Evolutionary conservation across 257 asterid genomes (phyloP).

Genomic region (Solanum peruvianum): DNA sequence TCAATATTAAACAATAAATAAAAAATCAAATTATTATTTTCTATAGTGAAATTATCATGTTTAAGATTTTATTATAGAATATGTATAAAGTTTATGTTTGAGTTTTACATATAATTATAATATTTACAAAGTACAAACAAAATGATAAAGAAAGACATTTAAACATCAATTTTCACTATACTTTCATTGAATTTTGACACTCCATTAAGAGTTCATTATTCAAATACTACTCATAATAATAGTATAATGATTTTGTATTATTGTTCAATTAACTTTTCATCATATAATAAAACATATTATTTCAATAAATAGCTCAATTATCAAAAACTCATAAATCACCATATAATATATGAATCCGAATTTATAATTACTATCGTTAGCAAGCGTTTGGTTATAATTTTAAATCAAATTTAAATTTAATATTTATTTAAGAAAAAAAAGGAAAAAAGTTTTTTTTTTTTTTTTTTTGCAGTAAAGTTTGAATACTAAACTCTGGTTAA

Average conservation of each 20-base stretch:
- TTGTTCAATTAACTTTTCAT: not conserved
- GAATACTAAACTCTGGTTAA: slow-evolving; percentile 17
- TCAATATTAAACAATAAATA: too few species aligned
- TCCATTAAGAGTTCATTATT: not conserved
- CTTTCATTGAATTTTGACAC: not conserved
- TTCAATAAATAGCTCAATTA: not conserved
- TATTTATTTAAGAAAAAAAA: not conserved
- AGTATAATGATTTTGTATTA: not conserved
- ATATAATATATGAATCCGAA: not conserved
- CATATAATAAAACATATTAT: not conserved
- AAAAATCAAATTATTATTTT: too few species aligned
- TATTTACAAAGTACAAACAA: not conserved
- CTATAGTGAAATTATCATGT: too few species aligned
- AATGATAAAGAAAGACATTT: not conserved
- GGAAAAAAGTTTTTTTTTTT: not conserved
- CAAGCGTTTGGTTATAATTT: too few species aligned
- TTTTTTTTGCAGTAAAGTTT: not conserved
- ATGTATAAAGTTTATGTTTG: not conserved
- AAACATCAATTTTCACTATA: not conserved
- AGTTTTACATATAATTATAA: too few species aligned
- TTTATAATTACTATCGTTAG: not conserved
- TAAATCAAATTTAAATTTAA: too few species aligned
- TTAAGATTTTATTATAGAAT: not conserved
- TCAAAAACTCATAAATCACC: not conserved
- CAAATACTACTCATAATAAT: not conserved